A percentile compares a stretch with the other conserved stretches of the same genome.
Evolutionary conservation across 306 rosid species (phyloP).

Genomic region (Ceratonia siliqua): DNA sequence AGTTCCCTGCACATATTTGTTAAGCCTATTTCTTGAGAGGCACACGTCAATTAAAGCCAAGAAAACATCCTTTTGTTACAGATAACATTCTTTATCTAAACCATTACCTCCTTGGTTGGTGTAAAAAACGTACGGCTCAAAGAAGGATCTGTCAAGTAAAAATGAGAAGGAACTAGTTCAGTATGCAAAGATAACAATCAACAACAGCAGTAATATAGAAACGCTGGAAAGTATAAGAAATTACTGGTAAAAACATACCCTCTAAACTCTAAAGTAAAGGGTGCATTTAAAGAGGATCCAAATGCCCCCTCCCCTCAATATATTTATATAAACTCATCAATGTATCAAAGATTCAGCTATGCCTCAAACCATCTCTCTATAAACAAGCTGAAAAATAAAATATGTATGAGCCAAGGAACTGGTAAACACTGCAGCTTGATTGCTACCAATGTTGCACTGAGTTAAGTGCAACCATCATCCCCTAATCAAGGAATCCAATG

Average conservation of each 20-base stretch:
- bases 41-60: slow-evolving; percentile 12
- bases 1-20: slow-evolving; percentile 66
- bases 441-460: too few species aligned
- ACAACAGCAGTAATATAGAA: not conserved
- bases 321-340: too few species aligned
- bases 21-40: slow-evolving; percentile 3
- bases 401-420: not conserved
- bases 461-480: too few species aligned
- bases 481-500: not conserved
- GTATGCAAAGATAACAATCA: slow-evolving; percentile 24
- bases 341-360: too few species aligned
- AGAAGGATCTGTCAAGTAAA: slow-evolving; percentile 57
- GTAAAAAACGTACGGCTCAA: slow-evolving; percentile 48
- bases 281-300: not conserved
- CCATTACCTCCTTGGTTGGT: slow-evolving; percentile 70
- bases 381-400: too few species aligned
- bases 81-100: slow-evolving; percentile 16
- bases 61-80: not conserved
- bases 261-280: too few species aligned
- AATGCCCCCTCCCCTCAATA: too few species aligned
- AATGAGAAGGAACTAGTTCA: slow-evolving; percentile 29
- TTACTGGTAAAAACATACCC: not conserved
- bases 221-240: not conserved
- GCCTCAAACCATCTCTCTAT: too few species aligned
- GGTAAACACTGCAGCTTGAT: too few species aligned